These are phyloP conservation scores for Novakomyces olei DNA, from an alignment of 805 yeast genomes.

Conservation along the genomic window DNA sequence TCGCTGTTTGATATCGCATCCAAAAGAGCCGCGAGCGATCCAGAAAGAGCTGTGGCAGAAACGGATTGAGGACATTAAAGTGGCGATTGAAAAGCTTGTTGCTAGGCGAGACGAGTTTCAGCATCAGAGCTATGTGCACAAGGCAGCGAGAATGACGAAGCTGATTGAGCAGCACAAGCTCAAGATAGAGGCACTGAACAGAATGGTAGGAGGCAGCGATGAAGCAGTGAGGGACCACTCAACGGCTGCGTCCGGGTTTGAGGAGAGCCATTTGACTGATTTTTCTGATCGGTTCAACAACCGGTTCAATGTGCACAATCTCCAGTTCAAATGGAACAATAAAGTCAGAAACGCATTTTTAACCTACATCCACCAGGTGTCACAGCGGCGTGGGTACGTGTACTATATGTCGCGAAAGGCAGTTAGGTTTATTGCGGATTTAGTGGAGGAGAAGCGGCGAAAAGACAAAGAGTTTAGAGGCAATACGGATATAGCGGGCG, in stretches of 20 bases:
- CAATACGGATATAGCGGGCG: constrained; percentile 6
- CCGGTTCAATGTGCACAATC: constrained; percentile 47
- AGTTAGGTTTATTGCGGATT: constrained; percentile 28
- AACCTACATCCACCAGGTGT: constrained; percentile 32
- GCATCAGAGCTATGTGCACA: too few species aligned
- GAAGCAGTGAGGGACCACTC: too few species aligned
- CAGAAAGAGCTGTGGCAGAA: constrained; percentile 13
- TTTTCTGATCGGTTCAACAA: constrained; percentile 26
- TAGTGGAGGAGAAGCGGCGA: constrained; percentile 16
- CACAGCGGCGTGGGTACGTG: constrained; percentile 22
- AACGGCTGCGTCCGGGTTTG: constrained; percentile 10
- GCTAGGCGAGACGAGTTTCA: too few species aligned
- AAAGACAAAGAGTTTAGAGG: constrained; percentile 2
- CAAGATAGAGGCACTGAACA: too few species aligned
- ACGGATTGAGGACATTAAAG: constrained; percentile 13
- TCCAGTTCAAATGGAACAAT: constrained; percentile 64
- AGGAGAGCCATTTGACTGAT: constrained; percentile 2
- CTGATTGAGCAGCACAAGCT: too few species aligned
- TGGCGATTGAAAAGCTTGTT: too few species aligned
- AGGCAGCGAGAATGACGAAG: too few species aligned
- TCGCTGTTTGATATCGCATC: constrained; percentile 26
- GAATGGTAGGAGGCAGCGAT: too few species aligned
- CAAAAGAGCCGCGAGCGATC: constrained; percentile 14
- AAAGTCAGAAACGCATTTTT: constrained; percentile 38
- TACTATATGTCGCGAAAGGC: constrained; percentile 29